phyloP scores from a whole-genome alignment of 202 grass and related monocot genomes.

The Zoysia matrella region DNA sequence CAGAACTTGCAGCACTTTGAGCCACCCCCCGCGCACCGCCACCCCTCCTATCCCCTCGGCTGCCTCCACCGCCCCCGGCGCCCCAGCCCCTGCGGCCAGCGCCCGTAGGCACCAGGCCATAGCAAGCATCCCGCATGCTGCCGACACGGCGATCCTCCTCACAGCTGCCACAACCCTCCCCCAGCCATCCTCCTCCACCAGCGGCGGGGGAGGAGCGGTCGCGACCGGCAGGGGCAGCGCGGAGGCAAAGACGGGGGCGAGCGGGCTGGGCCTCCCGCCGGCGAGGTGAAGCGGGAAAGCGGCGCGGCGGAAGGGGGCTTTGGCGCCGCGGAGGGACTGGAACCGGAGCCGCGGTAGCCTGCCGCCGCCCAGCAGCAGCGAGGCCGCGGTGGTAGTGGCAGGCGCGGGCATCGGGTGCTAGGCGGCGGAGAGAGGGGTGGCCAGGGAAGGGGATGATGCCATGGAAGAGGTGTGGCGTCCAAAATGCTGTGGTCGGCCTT shows the following conservation, averaged over 20 bases:
- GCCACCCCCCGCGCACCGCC: slow-evolving; percentile 54
- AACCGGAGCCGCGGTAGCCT: slow-evolving; percentile 38
- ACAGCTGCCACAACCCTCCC: neutral
- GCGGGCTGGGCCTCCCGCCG: slow-evolving; percentile 2
- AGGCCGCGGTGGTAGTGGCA: slow-evolving; percentile 14
- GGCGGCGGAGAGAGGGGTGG: neutral
- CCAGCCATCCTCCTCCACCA: slow-evolving; percentile 13
- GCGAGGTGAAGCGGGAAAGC: neutral
- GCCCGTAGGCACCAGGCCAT: slow-evolving; percentile 39
- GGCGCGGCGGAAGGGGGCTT: slow-evolving; percentile 32
- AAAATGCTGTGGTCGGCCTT: too few species aligned
- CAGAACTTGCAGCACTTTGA: slow-evolving; percentile 69
- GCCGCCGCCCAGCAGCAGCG: too few species aligned
- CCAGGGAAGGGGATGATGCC: slow-evolving; percentile 14
- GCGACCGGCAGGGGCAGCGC: slow-evolving; percentile 36
- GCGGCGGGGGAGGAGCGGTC: slow-evolving; percentile 15
- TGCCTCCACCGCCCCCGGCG: slow-evolving; percentile 44
- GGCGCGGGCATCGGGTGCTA: slow-evolving; percentile 32
- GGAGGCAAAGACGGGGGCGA: slow-evolving; percentile 27
- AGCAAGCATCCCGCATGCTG: slow-evolving; percentile 41
- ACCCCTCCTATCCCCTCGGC: slow-evolving; percentile 41
- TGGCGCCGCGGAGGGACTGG: slow-evolving; percentile 44
- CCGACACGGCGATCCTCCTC: slow-evolving; percentile 34
- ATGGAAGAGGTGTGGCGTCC: slow-evolving; percentile 10
- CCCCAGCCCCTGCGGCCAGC: slow-evolving; percentile 46